Base-by-base conservation (phyloP, 1,284 basidiomycete species). In the Tilletia setariae region DNA sequence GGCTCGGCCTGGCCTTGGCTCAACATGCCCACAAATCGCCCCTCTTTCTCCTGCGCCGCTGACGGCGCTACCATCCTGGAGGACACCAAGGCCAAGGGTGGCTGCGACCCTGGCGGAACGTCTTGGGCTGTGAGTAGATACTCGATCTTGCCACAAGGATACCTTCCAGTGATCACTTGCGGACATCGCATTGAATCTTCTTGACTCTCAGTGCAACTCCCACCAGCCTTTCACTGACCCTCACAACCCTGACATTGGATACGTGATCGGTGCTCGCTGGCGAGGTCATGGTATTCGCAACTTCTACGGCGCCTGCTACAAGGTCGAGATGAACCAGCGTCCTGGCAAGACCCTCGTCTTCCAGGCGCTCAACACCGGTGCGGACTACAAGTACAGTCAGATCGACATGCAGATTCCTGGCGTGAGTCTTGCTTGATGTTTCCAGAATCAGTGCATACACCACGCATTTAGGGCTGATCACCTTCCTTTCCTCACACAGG, bases 401-500 rank as follows among this genome's bases (percentile, higher is more conserved):
- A 61, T 61, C 28, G 56, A 61, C 30, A 61, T 61, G 15, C 56
- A 61, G 51, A 25, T 56, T 32, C 28, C 56, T n/a, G 2, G 56
- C 13, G 15, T 25, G 13, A 8, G 28, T n/a, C 9, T 30, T 16
- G 2, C 7, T 25, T 3, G 8, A 3, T 16, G 7, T 16, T 56
- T 56, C 19, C 46, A 16, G 19, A n/a, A 6, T n/a, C 21, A 16
- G 9, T 19, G 43, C 11, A 9, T 44, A 19, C 19, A 44, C 43
- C 21, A 19, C 21, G 6, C 7, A 6, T 49, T 4, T 7, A 19
- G 46, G 21, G 19, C 19, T 49, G 46, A n/a, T 49, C 13, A 25
- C 15, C 28, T 15, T 53, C 23, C 11, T 23, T 53, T 28, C 51
- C 28, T 53, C 28, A 2, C 15, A 49, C 30, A 61, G 56, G 25